Evolutionary conservation across 2,329 filamentous ascomycete genomes (phyloP).

Genomic region (Talaromyces rugulosus): DNA sequence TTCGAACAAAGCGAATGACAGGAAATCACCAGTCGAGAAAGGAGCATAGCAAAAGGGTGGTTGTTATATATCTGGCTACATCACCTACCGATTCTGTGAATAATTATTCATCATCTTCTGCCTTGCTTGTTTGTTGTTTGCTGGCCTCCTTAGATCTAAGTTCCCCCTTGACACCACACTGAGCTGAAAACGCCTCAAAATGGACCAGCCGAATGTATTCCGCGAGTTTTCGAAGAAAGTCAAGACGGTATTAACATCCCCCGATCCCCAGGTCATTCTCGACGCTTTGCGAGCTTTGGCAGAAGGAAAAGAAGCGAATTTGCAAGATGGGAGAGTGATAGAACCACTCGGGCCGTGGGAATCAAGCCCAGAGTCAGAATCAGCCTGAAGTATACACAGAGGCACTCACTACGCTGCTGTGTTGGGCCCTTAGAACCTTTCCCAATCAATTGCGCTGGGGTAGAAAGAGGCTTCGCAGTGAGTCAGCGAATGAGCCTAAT

Average conservation of each 20-base stretch:
- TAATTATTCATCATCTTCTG: too few species aligned
- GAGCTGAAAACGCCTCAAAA: not conserved
- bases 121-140: too few species aligned
- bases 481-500: not conserved
- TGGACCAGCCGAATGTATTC: not conserved
- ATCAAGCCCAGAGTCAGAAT: not conserved
- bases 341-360: slow-evolving; percentile 2
- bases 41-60: too few species aligned
- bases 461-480: too few species aligned
- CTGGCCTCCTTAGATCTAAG: too few species aligned
- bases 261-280: not conserved
- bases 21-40: too few species aligned
- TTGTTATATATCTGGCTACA: too few species aligned
- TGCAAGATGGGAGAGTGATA: not conserved
- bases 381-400: not conserved
- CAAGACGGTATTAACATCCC: not conserved
- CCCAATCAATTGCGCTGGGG: slow-evolving; percentile 1
- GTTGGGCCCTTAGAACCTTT: slow-evolving; percentile 3
- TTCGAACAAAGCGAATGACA: too few species aligned
- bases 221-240: slow-evolving; percentile 4
- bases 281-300: not conserved
- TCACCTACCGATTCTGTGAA: too few species aligned
- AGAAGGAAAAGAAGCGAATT: not conserved
- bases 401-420: slow-evolving; percentile 1
- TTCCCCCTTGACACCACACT: too few species aligned